Evolutionary conservation across 139 green algal species (phyloP).

Genomic region (Tetradesmus obliquus): DNA sequence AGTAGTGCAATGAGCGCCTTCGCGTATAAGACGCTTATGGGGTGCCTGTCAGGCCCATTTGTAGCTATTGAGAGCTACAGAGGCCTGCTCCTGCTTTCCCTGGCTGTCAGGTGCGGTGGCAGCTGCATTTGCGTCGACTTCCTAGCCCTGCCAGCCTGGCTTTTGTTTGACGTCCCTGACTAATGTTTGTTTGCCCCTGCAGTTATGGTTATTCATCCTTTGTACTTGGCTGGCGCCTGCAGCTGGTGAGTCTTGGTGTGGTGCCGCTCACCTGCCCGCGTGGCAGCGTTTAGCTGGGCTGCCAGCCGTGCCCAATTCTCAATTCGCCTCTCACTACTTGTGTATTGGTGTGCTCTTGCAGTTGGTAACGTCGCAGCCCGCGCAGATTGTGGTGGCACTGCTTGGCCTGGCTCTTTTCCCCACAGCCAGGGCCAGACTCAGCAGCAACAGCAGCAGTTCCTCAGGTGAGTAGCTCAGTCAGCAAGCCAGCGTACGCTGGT

Average conservation of each 20-base stretch:
- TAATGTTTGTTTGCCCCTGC: background rate
- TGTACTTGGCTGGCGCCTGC: background rate
- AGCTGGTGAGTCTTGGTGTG: background rate
- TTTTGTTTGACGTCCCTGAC: background rate
- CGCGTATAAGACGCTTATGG: background rate
- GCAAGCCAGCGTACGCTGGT: background rate
- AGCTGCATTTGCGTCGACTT: background rate
- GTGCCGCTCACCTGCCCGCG: background rate
- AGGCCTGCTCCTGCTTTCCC: background rate
- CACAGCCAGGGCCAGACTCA: background rate
- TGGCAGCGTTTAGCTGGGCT: background rate
- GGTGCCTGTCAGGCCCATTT: background rate
- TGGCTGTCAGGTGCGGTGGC: background rate
- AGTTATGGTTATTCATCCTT: slow-evolving; percentile 21
- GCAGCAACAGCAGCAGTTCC: background rate
- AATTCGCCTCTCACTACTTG: background rate
- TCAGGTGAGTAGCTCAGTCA: background rate
- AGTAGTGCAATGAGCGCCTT: background rate
- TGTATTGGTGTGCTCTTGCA: background rate
- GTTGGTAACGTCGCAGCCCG: background rate
- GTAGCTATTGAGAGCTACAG: background rate
- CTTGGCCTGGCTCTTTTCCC: background rate
- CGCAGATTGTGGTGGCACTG: background rate
- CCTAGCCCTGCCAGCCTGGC: background rate
- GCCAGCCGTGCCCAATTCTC: background rate